phyloP scores from a whole-genome alignment of 192 early-diverging fungal species.

The Podila clonocystis region DNA sequence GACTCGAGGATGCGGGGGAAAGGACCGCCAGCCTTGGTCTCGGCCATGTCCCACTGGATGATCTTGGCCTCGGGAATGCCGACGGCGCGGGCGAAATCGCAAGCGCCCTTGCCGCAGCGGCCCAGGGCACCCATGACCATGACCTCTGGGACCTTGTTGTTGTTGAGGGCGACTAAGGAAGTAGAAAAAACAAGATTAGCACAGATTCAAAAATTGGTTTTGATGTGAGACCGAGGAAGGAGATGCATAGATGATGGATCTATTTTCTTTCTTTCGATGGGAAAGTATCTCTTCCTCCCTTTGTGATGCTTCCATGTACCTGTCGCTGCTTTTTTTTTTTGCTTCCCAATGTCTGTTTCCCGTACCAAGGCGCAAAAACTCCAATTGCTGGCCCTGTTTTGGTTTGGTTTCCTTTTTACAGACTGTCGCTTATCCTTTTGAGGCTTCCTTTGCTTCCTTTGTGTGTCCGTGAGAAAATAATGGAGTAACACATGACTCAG shows the following conservation, averaged over 20 bases:
- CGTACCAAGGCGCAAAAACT: too few relatives aligned
- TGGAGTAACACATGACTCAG: not conserved
- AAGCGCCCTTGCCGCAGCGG: slow-evolving; percentile 92
- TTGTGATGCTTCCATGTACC: too few relatives aligned
- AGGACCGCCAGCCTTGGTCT: slow-evolving; percentile 93
- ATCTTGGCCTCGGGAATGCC: slow-evolving; percentile 88
- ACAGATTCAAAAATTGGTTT: not conserved
- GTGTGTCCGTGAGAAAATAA: not conserved
- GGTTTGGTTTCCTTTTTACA: too few relatives aligned
- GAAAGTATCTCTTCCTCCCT: too few relatives aligned
- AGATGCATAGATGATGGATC: not conserved
- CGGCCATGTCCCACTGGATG: slow-evolving; percentile 94
- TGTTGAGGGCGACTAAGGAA: slow-evolving; percentile 55
- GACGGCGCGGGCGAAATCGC: slow-evolving; percentile 81
- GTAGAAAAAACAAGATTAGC: not conserved
- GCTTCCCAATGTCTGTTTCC: too few relatives aligned
- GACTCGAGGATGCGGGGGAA: slow-evolving; percentile 88
- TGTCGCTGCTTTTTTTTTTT: too few relatives aligned
- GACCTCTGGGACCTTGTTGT: slow-evolving; percentile 75
- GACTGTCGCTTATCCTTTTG: too few relatives aligned
- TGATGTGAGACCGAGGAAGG: not conserved
- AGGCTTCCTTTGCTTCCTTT: not conserved
- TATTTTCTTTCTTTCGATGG: too few relatives aligned
- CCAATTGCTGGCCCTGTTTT: too few relatives aligned
- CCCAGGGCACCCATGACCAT: slow-evolving; percentile 99